Evolutionary conservation across 1,284 basidiomycete genomes (phyloP), one percentile per base, ranked within the genome.

Genomic region (Fomitopsis betulina): DNA sequence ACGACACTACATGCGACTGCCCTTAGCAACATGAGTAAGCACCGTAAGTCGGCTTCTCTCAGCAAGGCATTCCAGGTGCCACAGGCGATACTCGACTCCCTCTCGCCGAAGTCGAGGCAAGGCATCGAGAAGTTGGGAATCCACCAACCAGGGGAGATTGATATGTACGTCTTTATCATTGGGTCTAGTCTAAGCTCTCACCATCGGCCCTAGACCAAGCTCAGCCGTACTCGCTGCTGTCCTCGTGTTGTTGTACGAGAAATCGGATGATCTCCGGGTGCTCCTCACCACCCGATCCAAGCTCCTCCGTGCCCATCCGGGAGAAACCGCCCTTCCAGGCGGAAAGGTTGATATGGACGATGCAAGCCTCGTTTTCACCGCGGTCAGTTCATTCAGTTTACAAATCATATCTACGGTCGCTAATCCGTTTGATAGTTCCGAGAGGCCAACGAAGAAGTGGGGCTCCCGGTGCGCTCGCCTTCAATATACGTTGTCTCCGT

Each of bases 221-320:
- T 76, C 82, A 12, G 72, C 69, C 47, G 83, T 76, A 65, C 78
- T 83, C 4, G 93, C 87, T 3, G 90, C 89, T 1, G 93, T 95
- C 0, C 78, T 95, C 1, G 83, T 94, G 3, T 75, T 91, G 5
- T 73, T 96, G 0, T 95, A 86, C 64, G 87, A 94, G 68, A 74
- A 80, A 27, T 77, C 76, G 2, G 86, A 81, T 10, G 71, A 81
- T 49, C 74, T 95, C 3, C 82, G 86, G 13, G 92, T 95, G 1
- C 76, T 95, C 15, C 76, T 95, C 51, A 95, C 93, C 0, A 95
- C 93, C 2, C 81, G 93, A 12, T 90, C 91, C 1, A 92, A 91
- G 72, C 73, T 78, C 5, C 76, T 95, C 23, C 79, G 93, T 57
- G 82, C 86, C 0, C 90, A 93, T 70, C 85, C 90, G 2, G 89